Evolutionary conservation across 2,329 filamentous ascomycete genomes (phyloP).

Genomic region (Talaromyces sp.): DNA sequence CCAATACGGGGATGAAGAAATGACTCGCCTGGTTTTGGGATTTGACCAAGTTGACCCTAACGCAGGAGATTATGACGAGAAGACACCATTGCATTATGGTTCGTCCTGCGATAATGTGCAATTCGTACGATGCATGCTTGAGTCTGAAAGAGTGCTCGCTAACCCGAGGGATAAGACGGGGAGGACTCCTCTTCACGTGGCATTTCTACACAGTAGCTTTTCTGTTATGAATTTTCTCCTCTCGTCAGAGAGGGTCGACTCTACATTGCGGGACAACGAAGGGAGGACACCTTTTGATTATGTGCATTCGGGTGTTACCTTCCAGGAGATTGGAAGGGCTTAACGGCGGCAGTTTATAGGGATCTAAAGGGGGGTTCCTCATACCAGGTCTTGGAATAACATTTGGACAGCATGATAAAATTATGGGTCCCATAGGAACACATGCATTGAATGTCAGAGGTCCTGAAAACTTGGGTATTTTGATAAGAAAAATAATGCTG

Average conservation of each 20-base stretch:
- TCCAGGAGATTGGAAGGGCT: background rate
- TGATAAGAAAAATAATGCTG: too few relatives aligned
- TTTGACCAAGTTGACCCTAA: background rate
- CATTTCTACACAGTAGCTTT: background rate
- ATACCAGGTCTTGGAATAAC: too few relatives aligned
- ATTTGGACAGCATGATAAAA: too few relatives aligned
- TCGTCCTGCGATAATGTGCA: background rate
- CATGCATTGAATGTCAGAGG: too few relatives aligned
- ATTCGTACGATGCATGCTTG: background rate
- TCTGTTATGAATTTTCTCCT: background rate
- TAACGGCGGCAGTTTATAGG: too few relatives aligned
- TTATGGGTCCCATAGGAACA: too few relatives aligned
- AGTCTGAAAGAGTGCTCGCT: background rate
- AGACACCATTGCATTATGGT: slow-evolving; percentile 1
- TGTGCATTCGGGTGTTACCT: background rate
- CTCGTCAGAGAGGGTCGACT: background rate
- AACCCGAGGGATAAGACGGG: background rate
- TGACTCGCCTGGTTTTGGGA: background rate
- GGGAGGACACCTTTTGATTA: background rate
- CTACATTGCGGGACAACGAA: background rate
- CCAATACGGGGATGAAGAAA: background rate
- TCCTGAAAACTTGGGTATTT: too few relatives aligned
- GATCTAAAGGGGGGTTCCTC: too few relatives aligned
- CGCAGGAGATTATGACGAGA: background rate
- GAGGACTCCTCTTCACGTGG: slow-evolving; percentile 1